Percentiles rank a stretch among this genome's conserved stretches.
Evolutionary conservation across 441 rosid species (phyloP).

Genomic region (Populus hybrid): DNA sequence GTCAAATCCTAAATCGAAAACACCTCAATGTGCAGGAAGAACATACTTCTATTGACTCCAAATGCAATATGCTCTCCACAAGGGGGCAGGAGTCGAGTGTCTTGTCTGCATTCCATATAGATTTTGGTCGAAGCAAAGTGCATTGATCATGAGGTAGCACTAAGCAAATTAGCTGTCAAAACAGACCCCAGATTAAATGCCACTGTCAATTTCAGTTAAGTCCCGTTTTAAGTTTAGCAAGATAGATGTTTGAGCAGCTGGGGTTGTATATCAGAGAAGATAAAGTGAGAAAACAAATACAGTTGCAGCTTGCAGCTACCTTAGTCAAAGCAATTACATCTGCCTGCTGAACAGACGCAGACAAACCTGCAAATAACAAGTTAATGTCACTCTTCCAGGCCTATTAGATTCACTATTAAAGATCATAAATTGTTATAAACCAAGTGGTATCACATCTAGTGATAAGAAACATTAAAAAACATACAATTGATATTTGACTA

Average conservation of each 20-base stretch:
- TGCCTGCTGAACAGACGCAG: conserved; percentile 48
- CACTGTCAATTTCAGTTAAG: neutral
- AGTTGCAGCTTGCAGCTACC: conserved; percentile 32
- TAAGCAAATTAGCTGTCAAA: conserved; percentile 70
- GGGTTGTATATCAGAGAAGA: conserved; percentile 3
- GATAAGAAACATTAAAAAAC: neutral
- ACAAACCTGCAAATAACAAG: conserved; percentile 44
- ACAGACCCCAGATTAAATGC: conserved; percentile 7
- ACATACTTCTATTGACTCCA: conserved; percentile 86
- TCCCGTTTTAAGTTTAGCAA: conserved; percentile 6
- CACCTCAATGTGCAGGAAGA: neutral
- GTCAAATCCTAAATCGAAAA: neutral
- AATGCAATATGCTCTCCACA: conserved; percentile 76
- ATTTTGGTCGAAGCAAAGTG: conserved; percentile 60
- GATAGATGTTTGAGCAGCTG: neutral
- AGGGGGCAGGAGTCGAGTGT: conserved; percentile 52
- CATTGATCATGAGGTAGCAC: conserved; percentile 66
- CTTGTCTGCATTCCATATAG: conserved; percentile 86
- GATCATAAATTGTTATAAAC: neutral
- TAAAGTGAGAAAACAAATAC: neutral
- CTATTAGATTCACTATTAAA: neutral
- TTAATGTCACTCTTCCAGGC: neutral
- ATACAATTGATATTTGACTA: neutral
- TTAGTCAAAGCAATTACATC: conserved; percentile 71
- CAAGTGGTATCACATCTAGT: neutral